Conservation (phyloP, 495 filamentous ascomycete genomes). For the Hypoxylon intermedium region DNA sequence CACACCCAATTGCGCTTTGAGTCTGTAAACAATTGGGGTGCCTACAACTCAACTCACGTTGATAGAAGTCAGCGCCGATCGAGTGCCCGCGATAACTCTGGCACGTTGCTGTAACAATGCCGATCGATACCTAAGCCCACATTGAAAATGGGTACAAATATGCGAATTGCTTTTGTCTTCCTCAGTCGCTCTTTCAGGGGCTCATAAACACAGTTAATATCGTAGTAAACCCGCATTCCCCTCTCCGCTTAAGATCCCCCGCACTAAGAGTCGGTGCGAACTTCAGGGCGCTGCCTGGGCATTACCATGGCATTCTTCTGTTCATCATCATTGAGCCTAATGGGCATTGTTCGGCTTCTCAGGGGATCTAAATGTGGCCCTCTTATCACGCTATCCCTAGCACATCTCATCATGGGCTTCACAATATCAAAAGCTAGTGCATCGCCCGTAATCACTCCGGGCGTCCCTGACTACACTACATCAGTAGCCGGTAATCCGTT, state of each 20-base stretch:
- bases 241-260: neutral
- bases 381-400: neutral
- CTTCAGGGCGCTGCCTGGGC: neutral
- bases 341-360: neutral
- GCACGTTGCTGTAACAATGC: neutral
- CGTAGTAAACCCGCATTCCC: neutral
- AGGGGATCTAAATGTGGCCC: neutral
- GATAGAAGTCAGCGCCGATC: neutral
- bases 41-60: neutral
- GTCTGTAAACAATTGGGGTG: too few relatives aligned
- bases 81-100: neutral
- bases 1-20: neutral
- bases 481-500: conserved; percentile 50
- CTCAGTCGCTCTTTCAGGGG: too few relatives aligned
- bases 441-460: neutral
- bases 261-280: neutral
- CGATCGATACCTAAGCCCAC: neutral
- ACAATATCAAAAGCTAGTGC: conserved; percentile 5
- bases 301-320: conserved; percentile 1
- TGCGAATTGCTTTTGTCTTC: too few relatives aligned
- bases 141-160: neutral
- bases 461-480: conserved; percentile 29
- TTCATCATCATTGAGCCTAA: neutral
- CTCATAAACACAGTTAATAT: too few relatives aligned
- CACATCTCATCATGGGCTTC: conserved; percentile 1